Percentiles rank a stretch among this genome's conserved stretches.
These are phyloP conservation scores for Schwanniomyces yamadae DNA, from an alignment of 805 yeast species.

Conservation along the genomic window DNA sequence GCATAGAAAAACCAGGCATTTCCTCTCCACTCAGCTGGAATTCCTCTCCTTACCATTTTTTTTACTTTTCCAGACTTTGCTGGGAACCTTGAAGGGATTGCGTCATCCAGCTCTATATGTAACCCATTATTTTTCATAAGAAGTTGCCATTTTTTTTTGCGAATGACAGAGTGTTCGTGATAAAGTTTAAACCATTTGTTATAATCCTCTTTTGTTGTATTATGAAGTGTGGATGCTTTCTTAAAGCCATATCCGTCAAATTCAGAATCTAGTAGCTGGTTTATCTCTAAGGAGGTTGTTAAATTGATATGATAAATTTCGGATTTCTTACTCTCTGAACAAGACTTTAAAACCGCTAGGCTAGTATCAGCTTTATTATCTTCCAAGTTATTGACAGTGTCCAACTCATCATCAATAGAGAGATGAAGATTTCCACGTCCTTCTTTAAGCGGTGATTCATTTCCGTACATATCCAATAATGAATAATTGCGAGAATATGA, in stretches of 20 bases:
- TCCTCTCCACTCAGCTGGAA: conserved; percentile 98
- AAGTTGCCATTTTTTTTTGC: conserved; percentile 75
- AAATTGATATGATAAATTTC: conserved; percentile 6
- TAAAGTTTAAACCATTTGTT: conserved; percentile 76
- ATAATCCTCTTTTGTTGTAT: conserved; percentile 53
- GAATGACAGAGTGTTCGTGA: conserved; percentile 55
- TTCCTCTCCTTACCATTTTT: conserved; percentile 83
- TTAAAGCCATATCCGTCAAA: conserved; percentile 86
- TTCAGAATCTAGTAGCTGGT: conserved; percentile 15
- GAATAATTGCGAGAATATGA: conserved; percentile 36
- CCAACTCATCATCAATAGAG: neutral
- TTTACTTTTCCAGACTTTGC: conserved; percentile 75
- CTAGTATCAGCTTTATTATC: neutral
- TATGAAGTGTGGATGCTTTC: conserved; percentile 52
- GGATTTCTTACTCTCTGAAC: neutral
- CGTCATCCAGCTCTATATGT: conserved; percentile 32
- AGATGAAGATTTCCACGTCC: no score
- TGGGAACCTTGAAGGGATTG: conserved; percentile 64
- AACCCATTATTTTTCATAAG: conserved; percentile 71
- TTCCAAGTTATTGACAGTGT: neutral
- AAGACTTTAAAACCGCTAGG: neutral
- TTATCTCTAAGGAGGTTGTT: conserved; percentile 3
- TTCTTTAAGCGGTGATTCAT: conserved; percentile 16
- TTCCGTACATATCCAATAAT: conserved; percentile 35
- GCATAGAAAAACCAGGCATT: conserved; percentile 96